A percentile compares a stretch with the other conserved stretches of the same genome.
Evolutionary conservation across 192 early-diverging fungal genomes (phyloP).

Genomic region (Entophlyctis helioformis): DNA sequence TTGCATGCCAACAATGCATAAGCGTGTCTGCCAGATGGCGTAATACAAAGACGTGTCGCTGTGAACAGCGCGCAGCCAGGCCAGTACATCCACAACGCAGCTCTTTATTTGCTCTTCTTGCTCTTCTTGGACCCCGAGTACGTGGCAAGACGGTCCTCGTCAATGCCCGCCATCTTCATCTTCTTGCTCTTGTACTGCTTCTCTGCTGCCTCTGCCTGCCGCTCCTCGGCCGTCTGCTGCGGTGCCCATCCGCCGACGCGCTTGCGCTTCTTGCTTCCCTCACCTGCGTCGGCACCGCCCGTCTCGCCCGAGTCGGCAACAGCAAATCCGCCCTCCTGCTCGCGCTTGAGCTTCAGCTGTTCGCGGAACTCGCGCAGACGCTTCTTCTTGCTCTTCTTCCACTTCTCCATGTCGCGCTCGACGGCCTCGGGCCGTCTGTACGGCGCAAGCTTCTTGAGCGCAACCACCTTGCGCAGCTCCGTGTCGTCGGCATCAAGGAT

Average conservation of each 20-base stretch:
- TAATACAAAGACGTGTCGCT: too few species aligned
- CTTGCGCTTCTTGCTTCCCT: slow-evolving; percentile 4
- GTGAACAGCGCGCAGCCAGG: too few species aligned
- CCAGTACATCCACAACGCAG: too few species aligned
- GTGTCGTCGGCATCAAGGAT: slow-evolving; percentile 85
- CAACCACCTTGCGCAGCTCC: slow-evolving; percentile 73
- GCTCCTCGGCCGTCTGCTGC: slow-evolving; percentile 1
- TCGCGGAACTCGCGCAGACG: slow-evolving; percentile 28
- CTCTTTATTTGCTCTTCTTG: too few species aligned
- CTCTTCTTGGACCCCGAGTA: slow-evolving; percentile 14
- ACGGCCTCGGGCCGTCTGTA: slow-evolving; percentile 29
- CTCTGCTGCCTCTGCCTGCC: not conserved
- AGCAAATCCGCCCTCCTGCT: slow-evolving; percentile 1
- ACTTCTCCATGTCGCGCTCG: slow-evolving; percentile 11
- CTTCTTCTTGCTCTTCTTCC: slow-evolving; percentile 21
- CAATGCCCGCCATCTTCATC: slow-evolving; percentile 9
- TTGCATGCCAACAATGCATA: too few species aligned
- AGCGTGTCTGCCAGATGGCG: too few species aligned
- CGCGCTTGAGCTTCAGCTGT: slow-evolving; percentile 14
- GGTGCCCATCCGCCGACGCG: not conserved
- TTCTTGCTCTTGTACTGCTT: slow-evolving; percentile 5
- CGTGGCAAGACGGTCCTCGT: slow-evolving; percentile 15
- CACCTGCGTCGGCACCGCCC: not conserved
- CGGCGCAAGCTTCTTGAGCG: slow-evolving; percentile 79
- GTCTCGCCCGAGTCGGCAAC: not conserved